These are phyloP conservation scores for Cutaneotrichosporon dermatis DNA, from an alignment of 1,284 basidiomycete species.

Conservation along the genomic window DNA sequence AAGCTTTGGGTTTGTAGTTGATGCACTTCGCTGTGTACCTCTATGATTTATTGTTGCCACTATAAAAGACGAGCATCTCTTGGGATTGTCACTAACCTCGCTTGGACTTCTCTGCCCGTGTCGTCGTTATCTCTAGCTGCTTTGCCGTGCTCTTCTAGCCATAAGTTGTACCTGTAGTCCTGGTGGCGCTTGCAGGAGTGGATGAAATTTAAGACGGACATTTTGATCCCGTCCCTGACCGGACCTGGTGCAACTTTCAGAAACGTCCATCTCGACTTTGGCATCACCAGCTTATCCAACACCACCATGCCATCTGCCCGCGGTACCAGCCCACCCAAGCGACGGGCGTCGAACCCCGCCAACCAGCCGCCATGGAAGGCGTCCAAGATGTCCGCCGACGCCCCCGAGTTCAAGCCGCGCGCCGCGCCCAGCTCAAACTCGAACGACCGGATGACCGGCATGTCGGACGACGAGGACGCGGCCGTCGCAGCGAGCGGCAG, in stretches of 20 bases:
- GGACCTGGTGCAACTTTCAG: conserved; percentile 4
- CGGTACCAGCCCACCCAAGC: conserved; percentile 24
- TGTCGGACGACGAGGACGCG: conserved; percentile 10
- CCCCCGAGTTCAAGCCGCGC: conserved; percentile 38
- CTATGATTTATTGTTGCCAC: neutral
- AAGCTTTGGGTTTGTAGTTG: conserved; percentile 44
- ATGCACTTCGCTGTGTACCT: conserved; percentile 11
- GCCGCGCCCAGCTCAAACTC: neutral
- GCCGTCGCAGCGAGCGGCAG: conserved; percentile 17
- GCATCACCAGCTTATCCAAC: neutral
- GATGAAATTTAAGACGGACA: neutral
- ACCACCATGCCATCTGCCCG: conserved; percentile 15
- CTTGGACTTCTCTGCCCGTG: neutral
- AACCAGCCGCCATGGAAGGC: conserved; percentile 28
- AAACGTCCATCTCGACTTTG: neutral
- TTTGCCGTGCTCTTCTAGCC: too few relatives aligned
- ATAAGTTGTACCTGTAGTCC: too few relatives aligned
- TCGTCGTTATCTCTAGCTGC: too few relatives aligned
- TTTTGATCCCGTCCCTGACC: conserved; percentile 7
- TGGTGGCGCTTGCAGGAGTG: too few relatives aligned
- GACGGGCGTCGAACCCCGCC: conserved; percentile 26
- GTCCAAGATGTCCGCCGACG: conserved; percentile 41
- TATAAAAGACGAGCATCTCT: neutral
- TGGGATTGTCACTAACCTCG: accelerated
- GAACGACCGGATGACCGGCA: conserved; percentile 1